Evolutionary conservation across 768 basidiomycete genomes (phyloP).

Genomic region (Russula lepida): DNA sequence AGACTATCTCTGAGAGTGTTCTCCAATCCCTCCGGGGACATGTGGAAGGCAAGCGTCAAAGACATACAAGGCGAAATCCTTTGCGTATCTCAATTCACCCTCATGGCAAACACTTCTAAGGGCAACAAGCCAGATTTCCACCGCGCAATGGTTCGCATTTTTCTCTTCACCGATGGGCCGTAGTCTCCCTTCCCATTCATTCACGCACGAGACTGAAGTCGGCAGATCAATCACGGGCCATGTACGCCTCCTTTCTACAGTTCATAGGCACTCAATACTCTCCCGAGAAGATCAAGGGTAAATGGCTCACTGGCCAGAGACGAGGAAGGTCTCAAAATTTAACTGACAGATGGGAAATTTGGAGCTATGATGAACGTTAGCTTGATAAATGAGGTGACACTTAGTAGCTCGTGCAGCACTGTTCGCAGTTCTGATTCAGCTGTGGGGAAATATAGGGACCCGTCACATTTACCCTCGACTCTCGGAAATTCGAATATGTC

Average conservation of each 20-base stretch:
- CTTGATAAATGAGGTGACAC: conserved; percentile 74
- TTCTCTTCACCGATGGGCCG: neutral
- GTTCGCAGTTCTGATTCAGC: conserved; percentile 10
- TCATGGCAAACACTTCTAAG: conserved; percentile 80
- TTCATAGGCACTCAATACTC: conserved; percentile 58
- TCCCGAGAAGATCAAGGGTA: conserved; percentile 74
- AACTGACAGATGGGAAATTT: conserved; percentile 70
- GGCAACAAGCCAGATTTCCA: conserved; percentile 92
- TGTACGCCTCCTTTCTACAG: conserved; percentile 69
- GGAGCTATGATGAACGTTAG: conserved; percentile 95
- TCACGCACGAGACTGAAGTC: conserved; percentile 35
- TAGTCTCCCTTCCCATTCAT: neutral
- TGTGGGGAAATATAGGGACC: conserved; percentile 48
- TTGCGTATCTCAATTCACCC: conserved; percentile 92
- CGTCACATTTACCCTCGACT: conserved; percentile 78
- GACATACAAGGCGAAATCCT: conserved; percentile 87
- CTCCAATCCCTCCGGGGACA: conserved; percentile 47
- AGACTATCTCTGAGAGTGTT: conserved; percentile 73
- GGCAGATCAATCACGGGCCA: conserved; percentile 51
- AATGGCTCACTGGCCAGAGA: conserved; percentile 15
- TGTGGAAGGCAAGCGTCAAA: conserved; percentile 86
- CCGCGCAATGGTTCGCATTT: conserved; percentile 65
- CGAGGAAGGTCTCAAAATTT: conserved; percentile 14
- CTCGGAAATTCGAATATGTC: conserved; percentile 68
- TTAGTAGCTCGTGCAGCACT: neutral